These are phyloP conservation scores for Fusarium albosuccineum DNA, from an alignment of 2,329 filamentous ascomycete genomes.

Conservation along the genomic window DNA sequence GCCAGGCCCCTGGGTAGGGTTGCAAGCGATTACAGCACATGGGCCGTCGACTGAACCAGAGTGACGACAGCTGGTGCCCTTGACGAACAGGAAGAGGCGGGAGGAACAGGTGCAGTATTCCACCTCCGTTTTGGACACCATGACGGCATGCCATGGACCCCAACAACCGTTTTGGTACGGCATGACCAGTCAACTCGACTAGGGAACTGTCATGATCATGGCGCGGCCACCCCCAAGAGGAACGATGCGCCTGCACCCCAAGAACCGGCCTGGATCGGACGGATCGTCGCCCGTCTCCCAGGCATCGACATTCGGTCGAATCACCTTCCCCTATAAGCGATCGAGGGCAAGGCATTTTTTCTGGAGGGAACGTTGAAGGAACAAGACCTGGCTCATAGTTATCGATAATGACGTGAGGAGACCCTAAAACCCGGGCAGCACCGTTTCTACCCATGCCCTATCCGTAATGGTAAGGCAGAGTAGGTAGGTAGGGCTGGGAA, in stretches of 20 bases:
- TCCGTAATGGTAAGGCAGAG: slow-evolving; percentile 21
- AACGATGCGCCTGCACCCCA: slow-evolving; percentile 4
- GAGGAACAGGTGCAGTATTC: background rate
- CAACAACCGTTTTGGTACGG: background rate
- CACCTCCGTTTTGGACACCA: slow-evolving; percentile 7
- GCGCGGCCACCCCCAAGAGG: slow-evolving; percentile 5
- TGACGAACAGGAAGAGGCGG: slow-evolving; percentile 12
- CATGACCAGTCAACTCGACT: slow-evolving; percentile 9
- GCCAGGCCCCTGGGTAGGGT: slow-evolving; percentile 18
- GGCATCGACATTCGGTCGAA: slow-evolving; percentile 1
- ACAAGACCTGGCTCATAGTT: background rate
- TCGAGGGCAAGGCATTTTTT: too few species aligned
- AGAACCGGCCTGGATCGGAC: slow-evolving; percentile 25
- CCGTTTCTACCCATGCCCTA: slow-evolving; percentile 10
- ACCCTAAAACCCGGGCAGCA: slow-evolving; percentile 15
- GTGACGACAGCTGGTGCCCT: slow-evolving; percentile 10
- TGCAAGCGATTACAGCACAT: slow-evolving; percentile 10
- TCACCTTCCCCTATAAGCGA: slow-evolving; percentile 1
- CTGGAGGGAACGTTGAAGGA: too few species aligned
- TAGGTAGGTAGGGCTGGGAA: slow-evolving; percentile 39
- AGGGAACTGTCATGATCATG: slow-evolving; percentile 22
- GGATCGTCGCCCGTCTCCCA: slow-evolving; percentile 20
- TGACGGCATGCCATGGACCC: background rate
- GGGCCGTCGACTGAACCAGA: background rate
- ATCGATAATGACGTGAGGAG: slow-evolving; percentile 17